Conservation (phyloP, 805 yeast species). For the Blastobotrys muscicola region DNA sequence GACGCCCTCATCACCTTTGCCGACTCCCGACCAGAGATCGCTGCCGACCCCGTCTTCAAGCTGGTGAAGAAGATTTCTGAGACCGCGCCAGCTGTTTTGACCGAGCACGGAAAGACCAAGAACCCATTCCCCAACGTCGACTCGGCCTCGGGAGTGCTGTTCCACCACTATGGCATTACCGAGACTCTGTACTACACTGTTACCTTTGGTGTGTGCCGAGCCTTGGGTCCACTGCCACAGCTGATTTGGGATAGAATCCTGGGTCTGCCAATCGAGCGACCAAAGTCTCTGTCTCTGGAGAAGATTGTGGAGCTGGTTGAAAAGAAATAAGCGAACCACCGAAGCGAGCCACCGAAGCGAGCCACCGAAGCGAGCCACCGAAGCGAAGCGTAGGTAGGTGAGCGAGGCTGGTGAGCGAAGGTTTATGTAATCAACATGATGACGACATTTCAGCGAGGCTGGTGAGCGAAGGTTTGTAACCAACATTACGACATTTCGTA, state of each 20-base stretch:
- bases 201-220: constrained; percentile 78
- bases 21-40: constrained; percentile 33
- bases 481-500: too few relatives aligned
- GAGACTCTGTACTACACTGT: constrained; percentile 81
- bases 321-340: background rate
- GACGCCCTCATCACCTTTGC: constrained; percentile 82
- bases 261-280: constrained; percentile 79
- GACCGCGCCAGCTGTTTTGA: constrained; percentile 73
- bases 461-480: too few relatives aligned
- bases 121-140: constrained; percentile 93
- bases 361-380: too few relatives aligned
- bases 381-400: too few relatives aligned
- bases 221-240: constrained; percentile 80
- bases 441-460: too few relatives aligned
- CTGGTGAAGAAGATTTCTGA: constrained; percentile 68
- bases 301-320: constrained; percentile 70
- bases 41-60: constrained; percentile 71
- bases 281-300: constrained; percentile 89
- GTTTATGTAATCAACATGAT: too few relatives aligned
- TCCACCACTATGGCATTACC: constrained; percentile 77
- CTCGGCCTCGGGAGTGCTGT: constrained; percentile 76
- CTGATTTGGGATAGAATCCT: constrained; percentile 75
- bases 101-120: constrained; percentile 82
- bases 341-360: background rate
- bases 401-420: too few relatives aligned